Conservation (phyloP, 2,329 filamentous ascomycete species). For the Huntiella savannae region DNA sequence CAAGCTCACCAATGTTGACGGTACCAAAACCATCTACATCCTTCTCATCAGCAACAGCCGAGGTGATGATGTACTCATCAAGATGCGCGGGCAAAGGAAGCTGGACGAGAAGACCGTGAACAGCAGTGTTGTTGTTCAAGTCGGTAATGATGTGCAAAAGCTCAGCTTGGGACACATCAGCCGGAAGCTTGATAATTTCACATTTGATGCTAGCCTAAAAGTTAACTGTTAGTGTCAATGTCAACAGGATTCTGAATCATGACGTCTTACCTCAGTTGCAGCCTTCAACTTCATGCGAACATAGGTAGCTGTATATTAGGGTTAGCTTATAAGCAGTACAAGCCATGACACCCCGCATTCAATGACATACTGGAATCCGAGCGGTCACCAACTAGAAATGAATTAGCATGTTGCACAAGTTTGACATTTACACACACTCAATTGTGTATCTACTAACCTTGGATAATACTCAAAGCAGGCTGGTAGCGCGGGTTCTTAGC, state of each 20-base stretch:
- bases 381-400: constrained; percentile 57
- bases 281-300: constrained; percentile 99
- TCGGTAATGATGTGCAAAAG: constrained; percentile 62
- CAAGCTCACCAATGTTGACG: constrained; percentile 86
- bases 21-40: constrained; percentile 96
- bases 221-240: neutral
- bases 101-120: constrained; percentile 90
- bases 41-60: constrained; percentile 78
- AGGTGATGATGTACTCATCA: constrained; percentile 78
- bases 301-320: constrained; percentile 55
- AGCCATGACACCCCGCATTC: neutral
- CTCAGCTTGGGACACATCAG: constrained; percentile 65
- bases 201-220: constrained; percentile 73
- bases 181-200: constrained; percentile 66
- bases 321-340: constrained; percentile 14
- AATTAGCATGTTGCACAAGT: neutral
- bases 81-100: constrained; percentile 77
- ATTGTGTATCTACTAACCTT: constrained; percentile 31
- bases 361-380: constrained; percentile 63
- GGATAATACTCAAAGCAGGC: constrained; percentile 83
- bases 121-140: constrained; percentile 68
- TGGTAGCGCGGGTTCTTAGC: constrained; percentile 69
- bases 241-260: neutral
- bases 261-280: constrained; percentile 54
- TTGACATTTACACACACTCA: neutral